Evolutionary conservation across 2,329 filamentous ascomycete genomes (phyloP).

Genomic region (Talaromyces piceae): DNA sequence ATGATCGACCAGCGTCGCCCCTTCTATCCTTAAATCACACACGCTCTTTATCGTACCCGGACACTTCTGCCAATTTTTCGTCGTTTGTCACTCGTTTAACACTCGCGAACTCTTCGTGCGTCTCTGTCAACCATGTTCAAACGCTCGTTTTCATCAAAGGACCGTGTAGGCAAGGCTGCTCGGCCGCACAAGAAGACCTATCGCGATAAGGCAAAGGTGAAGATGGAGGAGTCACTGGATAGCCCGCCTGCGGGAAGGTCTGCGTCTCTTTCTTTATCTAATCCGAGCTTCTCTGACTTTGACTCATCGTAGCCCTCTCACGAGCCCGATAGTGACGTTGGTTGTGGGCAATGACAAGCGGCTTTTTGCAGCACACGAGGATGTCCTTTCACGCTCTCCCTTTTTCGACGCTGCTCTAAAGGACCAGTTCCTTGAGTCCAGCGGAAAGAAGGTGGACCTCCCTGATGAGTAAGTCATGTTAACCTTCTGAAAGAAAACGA

Average conservation of each 20-base stretch:
- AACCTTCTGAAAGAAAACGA: background rate
- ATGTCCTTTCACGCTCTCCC: slow-evolving; percentile 77
- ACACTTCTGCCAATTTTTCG: slow-evolving; percentile 20
- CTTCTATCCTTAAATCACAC: slow-evolving; percentile 24
- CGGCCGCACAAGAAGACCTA: slow-evolving; percentile 69
- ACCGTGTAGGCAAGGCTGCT: slow-evolving; percentile 81
- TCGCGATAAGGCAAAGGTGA: slow-evolving; percentile 74
- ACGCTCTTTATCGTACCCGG: slow-evolving; percentile 33
- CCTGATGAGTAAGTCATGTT: slow-evolving; percentile 48
- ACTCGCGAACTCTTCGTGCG: slow-evolving; percentile 32
- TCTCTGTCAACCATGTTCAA: slow-evolving; percentile 66
- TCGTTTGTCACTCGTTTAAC: slow-evolving; percentile 35
- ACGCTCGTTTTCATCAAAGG: slow-evolving; percentile 76
- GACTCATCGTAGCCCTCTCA: slow-evolving; percentile 37
- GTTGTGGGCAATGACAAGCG: slow-evolving; percentile 77
- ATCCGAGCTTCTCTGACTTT: background rate
- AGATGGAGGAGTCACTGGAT: slow-evolving; percentile 77
- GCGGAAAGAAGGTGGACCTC: slow-evolving; percentile 69
- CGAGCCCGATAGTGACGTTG: slow-evolving; percentile 75
- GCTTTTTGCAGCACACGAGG: slow-evolving; percentile 91
- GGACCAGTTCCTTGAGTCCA: slow-evolving; percentile 62
- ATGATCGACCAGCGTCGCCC: slow-evolving; percentile 42
- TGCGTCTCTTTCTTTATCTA: background rate
- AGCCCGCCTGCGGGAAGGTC: slow-evolving; percentile 47
- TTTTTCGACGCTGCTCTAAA: slow-evolving; percentile 70